Base-by-base conservation (phyloP, 2,329 filamentous ascomycete species). In the Xylaria arbuscula region DNA sequence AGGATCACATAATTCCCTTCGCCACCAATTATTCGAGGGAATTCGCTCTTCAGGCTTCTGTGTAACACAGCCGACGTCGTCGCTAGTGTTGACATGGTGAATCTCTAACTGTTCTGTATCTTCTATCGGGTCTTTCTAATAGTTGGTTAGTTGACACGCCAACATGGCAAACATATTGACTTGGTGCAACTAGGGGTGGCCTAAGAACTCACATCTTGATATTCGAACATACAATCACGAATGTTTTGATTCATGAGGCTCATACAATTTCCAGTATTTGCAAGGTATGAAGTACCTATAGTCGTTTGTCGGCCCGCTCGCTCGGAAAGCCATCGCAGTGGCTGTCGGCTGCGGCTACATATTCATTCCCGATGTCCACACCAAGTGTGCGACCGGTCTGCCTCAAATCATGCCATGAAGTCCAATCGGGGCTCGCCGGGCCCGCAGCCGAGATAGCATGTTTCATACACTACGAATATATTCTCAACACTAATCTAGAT, bases 401-500 rank as follows among this genome's bases (percentile, higher is more conserved):
- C 8, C 50, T 36, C n/a, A 40, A 28, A 56, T 22, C 34, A 45
- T 36, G 28, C 34, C 22, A 34, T 7, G 15, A n/a, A 53, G 28
- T 17, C 13, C 22, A 19, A 17, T 40, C n/a, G 4, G 2, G 36
- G 36, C n/a, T 36, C 17, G 32, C 13, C 47, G 2, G 36, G 19
- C 10, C 53, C 19, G 51, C 22, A 48, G 17, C 56, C 32, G 24
- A 32, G 19, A 19, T 22, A n/a, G 17, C 1, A 8, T n/a, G 45
- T 47, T n/a, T 47, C 45, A 9, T 38, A 38, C 28, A 28, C 28
- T 28, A 28, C 28, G 28, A 38, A 13, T 2, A 38, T 2, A 2
- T 38, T 13, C 9, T 38, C 36, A 38, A 38, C 8, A 13, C 36
- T 57, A 90, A 91, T 78, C 89, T 92, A 68, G 85, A 88, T 70